phyloP scores from a whole-genome alignment of 1,284 basidiomycete species.

The Ganoderma sp. region DNA sequence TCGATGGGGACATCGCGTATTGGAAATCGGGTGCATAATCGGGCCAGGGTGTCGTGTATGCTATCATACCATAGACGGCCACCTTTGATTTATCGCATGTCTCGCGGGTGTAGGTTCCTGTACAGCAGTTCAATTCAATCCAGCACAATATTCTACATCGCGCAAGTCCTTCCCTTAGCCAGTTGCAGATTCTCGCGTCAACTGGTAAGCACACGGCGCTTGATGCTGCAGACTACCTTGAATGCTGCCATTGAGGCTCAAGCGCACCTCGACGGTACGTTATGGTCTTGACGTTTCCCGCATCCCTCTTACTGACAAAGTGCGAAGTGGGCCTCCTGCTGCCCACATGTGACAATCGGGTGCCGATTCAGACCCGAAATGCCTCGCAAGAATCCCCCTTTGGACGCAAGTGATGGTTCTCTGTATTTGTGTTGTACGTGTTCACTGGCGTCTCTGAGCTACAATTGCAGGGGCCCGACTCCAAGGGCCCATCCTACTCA shows the following conservation, averaged over 20 bases:
- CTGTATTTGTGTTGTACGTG: no score
- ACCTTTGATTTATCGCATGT: slow-evolving; percentile 11
- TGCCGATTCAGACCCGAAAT: no score
- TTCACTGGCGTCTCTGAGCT: no score
- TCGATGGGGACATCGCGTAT: slow-evolving; percentile 85
- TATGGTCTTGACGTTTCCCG: not conserved
- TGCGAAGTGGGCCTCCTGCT: no score
- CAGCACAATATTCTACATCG: not conserved
- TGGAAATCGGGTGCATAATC: slow-evolving; percentile 69
- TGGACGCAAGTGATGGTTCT: no score
- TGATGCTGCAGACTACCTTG: no score
- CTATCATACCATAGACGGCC: slow-evolving; percentile 15
- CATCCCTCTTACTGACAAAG: not conserved
- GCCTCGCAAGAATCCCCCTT: no score
- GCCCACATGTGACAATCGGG: no score
- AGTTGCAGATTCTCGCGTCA: not conserved
- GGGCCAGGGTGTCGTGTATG: not conserved
- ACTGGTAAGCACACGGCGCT: no score
- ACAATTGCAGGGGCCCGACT: not conserved
- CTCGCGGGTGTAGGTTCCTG: slow-evolving; percentile 29
- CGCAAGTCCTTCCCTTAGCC: not conserved
- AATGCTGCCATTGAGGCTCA: no score
- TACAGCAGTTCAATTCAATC: slow-evolving; percentile 26
- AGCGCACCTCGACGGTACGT: no score
- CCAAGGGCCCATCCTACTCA: not conserved